phyloP scores from a whole-genome alignment of 2,329 filamentous ascomycete species.

The Paracorniculantispora psalliotae region DNA sequence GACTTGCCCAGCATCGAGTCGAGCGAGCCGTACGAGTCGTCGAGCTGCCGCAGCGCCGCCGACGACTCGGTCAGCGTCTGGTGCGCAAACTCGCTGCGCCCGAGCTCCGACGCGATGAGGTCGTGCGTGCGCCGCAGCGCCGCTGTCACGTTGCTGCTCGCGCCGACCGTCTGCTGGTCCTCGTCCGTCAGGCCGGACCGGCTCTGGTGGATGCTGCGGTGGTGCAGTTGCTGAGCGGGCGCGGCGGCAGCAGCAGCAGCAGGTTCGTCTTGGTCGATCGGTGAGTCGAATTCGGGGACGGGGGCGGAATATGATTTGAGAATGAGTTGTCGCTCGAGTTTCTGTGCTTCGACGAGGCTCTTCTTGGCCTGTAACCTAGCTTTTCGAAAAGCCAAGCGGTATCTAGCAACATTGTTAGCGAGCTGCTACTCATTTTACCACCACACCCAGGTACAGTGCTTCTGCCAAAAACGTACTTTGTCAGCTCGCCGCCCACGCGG shows the following conservation, averaged over 20 bases:
- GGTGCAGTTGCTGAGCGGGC: conserved; percentile 20
- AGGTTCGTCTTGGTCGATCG: conserved; percentile 22
- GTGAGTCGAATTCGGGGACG: conserved; percentile 28
- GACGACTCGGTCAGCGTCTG: conserved; percentile 83
- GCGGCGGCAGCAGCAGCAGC: conserved; percentile 18
- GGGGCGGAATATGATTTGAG: conserved; percentile 58
- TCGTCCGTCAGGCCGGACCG: conserved; percentile 49
- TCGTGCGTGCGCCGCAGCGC: conserved; percentile 81
- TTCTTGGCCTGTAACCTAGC: conserved; percentile 77
- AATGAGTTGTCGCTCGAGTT: conserved; percentile 70
- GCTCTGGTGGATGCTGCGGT: conserved; percentile 25
- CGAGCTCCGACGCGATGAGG: conserved; percentile 78
- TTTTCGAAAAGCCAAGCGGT: conserved; percentile 67
- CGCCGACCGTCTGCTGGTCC: conserved; percentile 67
- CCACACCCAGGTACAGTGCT: too few species aligned
- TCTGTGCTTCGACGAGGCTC: conserved; percentile 66
- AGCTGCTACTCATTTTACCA: too few species aligned
- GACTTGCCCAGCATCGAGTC: conserved; percentile 73
- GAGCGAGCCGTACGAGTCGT: conserved; percentile 74
- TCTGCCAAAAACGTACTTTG: too few species aligned
- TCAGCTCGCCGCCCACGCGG: conserved; percentile 65
- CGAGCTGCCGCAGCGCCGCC: conserved; percentile 72
- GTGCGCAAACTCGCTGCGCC: conserved; percentile 82
- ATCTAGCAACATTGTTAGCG: conserved; percentile 31
- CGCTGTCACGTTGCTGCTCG: conserved; percentile 77